Evolutionary conservation across 2,329 filamentous ascomycete species (phyloP).

Genomic region (Fusarium bactridioides): DNA sequence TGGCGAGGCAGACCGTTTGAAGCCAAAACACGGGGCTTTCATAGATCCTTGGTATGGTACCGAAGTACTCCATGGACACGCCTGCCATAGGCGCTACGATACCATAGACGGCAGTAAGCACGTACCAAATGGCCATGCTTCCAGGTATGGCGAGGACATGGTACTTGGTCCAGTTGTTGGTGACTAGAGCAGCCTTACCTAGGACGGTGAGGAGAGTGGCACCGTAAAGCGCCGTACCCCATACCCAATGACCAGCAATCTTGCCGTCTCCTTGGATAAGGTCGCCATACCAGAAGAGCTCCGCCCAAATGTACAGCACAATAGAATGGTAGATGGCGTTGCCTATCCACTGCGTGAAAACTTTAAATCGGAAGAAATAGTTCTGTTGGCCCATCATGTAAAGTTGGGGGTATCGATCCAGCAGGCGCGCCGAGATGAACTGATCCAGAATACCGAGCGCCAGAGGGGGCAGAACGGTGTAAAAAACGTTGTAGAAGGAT

Average conservation of each 20-base stretch:
- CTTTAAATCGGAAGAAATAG: slow-evolving; percentile 90
- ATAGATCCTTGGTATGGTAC: slow-evolving; percentile 83
- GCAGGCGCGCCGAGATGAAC: slow-evolving; percentile 90
- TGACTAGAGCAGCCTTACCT: slow-evolving; percentile 92
- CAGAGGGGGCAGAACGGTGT: slow-evolving; percentile 91
- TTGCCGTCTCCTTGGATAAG: slow-evolving; percentile 80
- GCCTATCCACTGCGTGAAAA: slow-evolving; percentile 90
- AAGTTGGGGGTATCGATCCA: slow-evolving; percentile 95
- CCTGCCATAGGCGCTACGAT: slow-evolving; percentile 82
- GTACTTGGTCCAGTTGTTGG: slow-evolving; percentile 99
- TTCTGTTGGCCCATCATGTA: slow-evolving; percentile 94
- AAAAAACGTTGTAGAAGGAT: slow-evolving; percentile 99
- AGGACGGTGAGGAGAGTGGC: slow-evolving; percentile 92
- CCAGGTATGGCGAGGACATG: slow-evolving; percentile 95
- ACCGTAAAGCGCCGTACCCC: slow-evolving; percentile 95
- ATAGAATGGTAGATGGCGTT: slow-evolving; percentile 97
- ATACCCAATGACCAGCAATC: slow-evolving; percentile 94
- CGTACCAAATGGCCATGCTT: slow-evolving; percentile 89
- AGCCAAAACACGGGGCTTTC: slow-evolving; percentile 88
- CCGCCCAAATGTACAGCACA: slow-evolving; percentile 85
- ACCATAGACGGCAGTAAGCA: slow-evolving; percentile 87
- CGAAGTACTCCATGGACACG: slow-evolving; percentile 85
- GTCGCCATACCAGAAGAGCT: slow-evolving; percentile 84
- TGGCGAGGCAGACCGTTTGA: slow-evolving; percentile 81
- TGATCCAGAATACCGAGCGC: slow-evolving; percentile 97